Percentiles rank a stretch among this genome's conserved stretches.
These are phyloP conservation scores for Fraxinus americana DNA, from an alignment of 257 asterid genomes.

Conservation along the genomic window DNA sequence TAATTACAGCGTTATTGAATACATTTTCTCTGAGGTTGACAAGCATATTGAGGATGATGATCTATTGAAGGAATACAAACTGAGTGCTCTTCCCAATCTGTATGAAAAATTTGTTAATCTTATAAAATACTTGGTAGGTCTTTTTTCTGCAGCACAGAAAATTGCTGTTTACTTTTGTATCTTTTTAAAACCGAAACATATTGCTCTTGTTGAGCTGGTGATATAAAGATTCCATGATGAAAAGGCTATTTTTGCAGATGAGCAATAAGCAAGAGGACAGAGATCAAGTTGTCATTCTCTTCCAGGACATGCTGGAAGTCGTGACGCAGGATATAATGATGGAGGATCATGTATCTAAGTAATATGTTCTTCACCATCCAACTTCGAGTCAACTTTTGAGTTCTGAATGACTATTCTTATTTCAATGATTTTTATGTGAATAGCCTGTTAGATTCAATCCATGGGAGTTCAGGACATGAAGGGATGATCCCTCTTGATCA, in stretches of 20 bases:
- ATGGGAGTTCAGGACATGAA: constrained; percentile 82
- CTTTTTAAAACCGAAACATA: constrained; percentile 8
- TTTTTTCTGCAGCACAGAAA: constrained; percentile 9
- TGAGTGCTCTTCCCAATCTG: constrained; percentile 84
- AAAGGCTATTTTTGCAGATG: constrained; percentile 52
- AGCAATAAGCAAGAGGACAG: constrained; percentile 88
- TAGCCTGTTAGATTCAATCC: constrained; percentile 88
- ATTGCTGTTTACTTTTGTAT: constrained; percentile 7
- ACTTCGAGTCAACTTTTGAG: constrained; percentile 15
- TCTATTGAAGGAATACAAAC: constrained; percentile 61
- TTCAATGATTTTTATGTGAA: constrained; percentile 24
- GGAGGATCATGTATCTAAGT: constrained; percentile 92
- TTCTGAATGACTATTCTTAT: constrained; percentile 25
- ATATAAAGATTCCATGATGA: constrained; percentile 24
- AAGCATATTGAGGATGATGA: constrained; percentile 68
- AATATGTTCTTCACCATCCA: constrained; percentile 27
- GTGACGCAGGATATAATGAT: constrained; percentile 93
- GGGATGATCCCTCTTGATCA: constrained; percentile 86
- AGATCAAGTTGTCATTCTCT: constrained; percentile 96
- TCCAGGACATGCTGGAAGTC: constrained; percentile 99
- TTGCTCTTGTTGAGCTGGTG: constrained; percentile 6
- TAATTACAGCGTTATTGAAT: constrained; percentile 75
- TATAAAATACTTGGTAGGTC: constrained; percentile 87
- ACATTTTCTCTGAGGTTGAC: constrained; percentile 83
- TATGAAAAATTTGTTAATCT: constrained; percentile 89